Evolutionary conservation across 768 basidiomycete species (phyloP), one percentile per base, ranked within the genome.

Genomic region (Russula olivacea): DNA sequence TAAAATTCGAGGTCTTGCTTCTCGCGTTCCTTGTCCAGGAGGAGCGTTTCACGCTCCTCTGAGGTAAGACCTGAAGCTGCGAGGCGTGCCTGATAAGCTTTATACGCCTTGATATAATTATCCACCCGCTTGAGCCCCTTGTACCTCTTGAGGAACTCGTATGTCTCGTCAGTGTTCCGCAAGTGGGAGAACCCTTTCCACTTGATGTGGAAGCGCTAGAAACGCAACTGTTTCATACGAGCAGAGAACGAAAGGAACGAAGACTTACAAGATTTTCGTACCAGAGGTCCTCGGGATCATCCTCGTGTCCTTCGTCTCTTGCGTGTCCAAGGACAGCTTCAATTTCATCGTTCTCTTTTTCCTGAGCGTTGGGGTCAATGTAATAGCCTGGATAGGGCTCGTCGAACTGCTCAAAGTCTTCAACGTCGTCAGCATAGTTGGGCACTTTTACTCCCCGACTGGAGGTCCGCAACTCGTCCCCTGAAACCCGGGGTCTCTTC

Each of bases 141-240:
- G 83, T 89, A 98, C 28, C 89, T 85, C 74, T 96, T 98, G 63
- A 98, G 78, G 75, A 96, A 98, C 71, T 93, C 88, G 78, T 98
- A 97, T 17, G 88, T 88, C 76, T 99, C 97, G 72, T 98, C 96
- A n/a, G 97, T 99, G 72, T 99, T 98, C 79, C 98, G 97, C 17
- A 98, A 81, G 73, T 98, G 96, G 11, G 94, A 97, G 75, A 94
- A 98, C 69, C 86, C 87, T 75, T 98, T 98, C 97, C 97, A 99
- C 76, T 99, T 99, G 80, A 99, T 94, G 73, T 98, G 93, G 79
- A 89, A 99, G 56, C 94, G 93, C 94, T 97, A 71, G 3, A 68
- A 63, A 57, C 28, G 59, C 59, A 48, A 45, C 70, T 34, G 67
- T 71, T 64, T 50, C 60, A 56, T 40, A 52, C 63, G 59, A 40